A percentile compares a stretch with the other conserved stretches of the same genome.
Conservation (phyloP, 164 flowering plant genomes). For the Magnolia changhungtana region DNA sequence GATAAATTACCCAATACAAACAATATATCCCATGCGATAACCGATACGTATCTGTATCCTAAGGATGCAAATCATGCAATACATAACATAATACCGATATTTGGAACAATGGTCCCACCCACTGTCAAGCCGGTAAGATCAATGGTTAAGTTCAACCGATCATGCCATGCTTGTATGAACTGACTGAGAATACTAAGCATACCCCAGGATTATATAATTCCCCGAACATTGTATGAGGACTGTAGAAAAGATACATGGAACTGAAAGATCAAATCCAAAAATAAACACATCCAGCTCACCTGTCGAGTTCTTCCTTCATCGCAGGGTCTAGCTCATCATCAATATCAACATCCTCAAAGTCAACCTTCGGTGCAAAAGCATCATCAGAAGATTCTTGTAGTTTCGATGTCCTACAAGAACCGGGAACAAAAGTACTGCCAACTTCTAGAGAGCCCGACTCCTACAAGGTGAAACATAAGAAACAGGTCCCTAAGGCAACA, state of each 20-base stretch:
- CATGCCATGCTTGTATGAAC: not conserved
- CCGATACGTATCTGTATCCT: too few species aligned
- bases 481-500: not conserved
- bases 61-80: too few species aligned
- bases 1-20: too few species aligned
- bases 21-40: too few species aligned
- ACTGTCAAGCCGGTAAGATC: not conserved
- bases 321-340: conserved; percentile 87
- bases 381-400: conserved; percentile 30
- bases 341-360: conserved; percentile 63
- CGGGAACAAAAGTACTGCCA: conserved; percentile 20
- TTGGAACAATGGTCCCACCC: not conserved
- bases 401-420: conserved; percentile 30
- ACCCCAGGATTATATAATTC: not conserved
- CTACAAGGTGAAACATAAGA: conserved; percentile 23
- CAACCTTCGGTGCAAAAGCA: conserved; percentile 38
- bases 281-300: conserved; percentile 34
- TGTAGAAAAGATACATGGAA: not conserved
- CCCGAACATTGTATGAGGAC: not conserved
- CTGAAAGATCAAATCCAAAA: not conserved
- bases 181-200: not conserved
- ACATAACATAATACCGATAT: too few species aligned
- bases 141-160: not conserved
- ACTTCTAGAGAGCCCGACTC: conserved; percentile 30
- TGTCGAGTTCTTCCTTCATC: conserved; percentile 72